Evolutionary conservation across 208 protist genomes (phyloP).

Genomic region (Spongospora subterranea): DNA sequence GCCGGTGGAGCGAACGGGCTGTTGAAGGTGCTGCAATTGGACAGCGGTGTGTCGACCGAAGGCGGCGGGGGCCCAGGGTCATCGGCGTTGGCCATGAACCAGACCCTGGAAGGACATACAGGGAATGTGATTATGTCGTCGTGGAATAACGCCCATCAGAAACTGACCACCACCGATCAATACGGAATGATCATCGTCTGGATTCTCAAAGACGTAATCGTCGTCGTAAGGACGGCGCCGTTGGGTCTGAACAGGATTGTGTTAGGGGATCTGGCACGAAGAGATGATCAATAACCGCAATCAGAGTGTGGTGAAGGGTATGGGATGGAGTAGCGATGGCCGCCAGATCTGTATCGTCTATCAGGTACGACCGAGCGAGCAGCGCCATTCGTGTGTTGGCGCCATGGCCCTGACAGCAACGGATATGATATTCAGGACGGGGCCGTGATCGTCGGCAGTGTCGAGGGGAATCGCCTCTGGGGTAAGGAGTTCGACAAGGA

Average conservation of each 20-base stretch:
- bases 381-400: too few species aligned
- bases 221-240: not conserved
- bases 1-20: conserved; percentile 91
- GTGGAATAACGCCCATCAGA: conserved; percentile 93
- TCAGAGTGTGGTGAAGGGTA: conserved; percentile 87
- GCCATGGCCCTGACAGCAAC: too few species aligned
- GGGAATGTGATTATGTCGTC: conserved; percentile 27
- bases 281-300: conserved; percentile 97
- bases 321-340: conserved; percentile 88
- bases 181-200: conserved; percentile 94
- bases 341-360: conserved; percentile 95
- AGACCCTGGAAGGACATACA: conserved; percentile 91
- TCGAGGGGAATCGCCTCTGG: conserved; percentile 93
- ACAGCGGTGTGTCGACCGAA: conserved; percentile 74
- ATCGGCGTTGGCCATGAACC: conserved; percentile 89
- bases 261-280: conserved; percentile 89
- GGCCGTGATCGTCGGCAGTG: conserved; percentile 91
- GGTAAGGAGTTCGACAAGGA: conserved; percentile 85
- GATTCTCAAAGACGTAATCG: conserved; percentile 85
- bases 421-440: conserved; percentile 69
- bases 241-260: not conserved
- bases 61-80: conserved; percentile 71
- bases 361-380: conserved; percentile 80
- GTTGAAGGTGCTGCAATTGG: conserved; percentile 92
- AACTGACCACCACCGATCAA: conserved; percentile 90